Conservation (phyloP, 495 filamentous ascomycete species). For the Cryomyces minteri region DNA sequence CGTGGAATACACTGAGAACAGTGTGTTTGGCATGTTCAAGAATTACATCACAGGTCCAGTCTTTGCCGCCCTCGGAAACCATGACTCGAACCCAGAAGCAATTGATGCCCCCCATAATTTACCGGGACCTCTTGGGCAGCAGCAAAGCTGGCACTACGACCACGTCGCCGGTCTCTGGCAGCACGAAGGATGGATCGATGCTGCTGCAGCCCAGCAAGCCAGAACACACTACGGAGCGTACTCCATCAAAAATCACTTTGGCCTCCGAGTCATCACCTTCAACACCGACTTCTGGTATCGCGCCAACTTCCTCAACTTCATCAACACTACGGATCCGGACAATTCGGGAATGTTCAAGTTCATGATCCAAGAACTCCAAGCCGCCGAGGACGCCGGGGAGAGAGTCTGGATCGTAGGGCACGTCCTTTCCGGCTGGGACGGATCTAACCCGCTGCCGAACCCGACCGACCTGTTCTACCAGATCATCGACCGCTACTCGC, state of each 20-base stretch:
- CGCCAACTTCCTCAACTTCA: constrained; percentile 19
- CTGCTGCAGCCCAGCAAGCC: constrained; percentile 7
- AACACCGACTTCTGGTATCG: constrained; percentile 18
- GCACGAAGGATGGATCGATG: constrained; percentile 13
- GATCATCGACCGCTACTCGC: constrained; percentile 19
- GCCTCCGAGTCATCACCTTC: constrained; percentile 17
- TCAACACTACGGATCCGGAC: constrained; percentile 22
- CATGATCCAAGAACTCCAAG: constrained; percentile 19
- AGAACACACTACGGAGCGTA: constrained; percentile 15
- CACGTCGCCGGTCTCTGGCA: constrained; percentile 15
- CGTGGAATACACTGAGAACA: constrained; percentile 30
- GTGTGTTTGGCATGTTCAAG: constrained; percentile 34
- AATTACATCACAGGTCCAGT: constrained; percentile 35
- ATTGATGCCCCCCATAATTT: constrained; percentile 31
- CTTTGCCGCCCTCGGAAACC: constrained; percentile 34
- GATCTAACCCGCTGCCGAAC: constrained; percentile 14
- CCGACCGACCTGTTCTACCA: constrained; percentile 21
- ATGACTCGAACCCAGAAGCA: constrained; percentile 33
- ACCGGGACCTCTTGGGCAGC: constrained; percentile 32
- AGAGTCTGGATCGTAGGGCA: constrained; percentile 23
- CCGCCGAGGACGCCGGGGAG: constrained; percentile 19
- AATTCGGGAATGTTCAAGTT: constrained; percentile 18
- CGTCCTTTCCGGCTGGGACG: constrained; percentile 20
- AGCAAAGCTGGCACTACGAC: constrained; percentile 22
- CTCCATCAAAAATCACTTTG: constrained; percentile 13